phyloP scores from a whole-genome alignment of 169 alveolate species.

The Plasmodium knowlesi region DNA sequence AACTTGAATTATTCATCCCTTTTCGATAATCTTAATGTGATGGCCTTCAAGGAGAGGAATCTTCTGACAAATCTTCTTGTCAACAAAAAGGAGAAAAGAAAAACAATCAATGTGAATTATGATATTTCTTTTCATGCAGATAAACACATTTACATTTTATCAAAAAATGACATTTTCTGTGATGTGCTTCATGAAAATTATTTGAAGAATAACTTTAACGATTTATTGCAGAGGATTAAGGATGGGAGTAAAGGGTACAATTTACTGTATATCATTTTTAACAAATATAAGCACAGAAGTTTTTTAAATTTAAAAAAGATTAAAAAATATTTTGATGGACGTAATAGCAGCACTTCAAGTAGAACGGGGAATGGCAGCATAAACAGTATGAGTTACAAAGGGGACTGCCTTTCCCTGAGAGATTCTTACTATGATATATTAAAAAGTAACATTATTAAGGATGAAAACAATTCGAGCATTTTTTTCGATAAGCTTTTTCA shows the following conservation, averaged over 20 bases:
- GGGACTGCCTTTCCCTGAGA: not conserved
- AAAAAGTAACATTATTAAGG: slow-evolving; percentile 13
- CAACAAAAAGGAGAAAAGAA: slow-evolving; percentile 27
- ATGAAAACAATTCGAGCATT: slow-evolving; percentile 31
- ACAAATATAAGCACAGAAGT: slow-evolving; percentile 60
- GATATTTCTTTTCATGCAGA: slow-evolving; percentile 41
- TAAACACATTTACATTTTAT: slow-evolving; percentile 36
- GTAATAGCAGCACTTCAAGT: not conserved
- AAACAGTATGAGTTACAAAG: not conserved
- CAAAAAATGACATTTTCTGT: slow-evolving; percentile 66
- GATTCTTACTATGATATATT: slow-evolving; percentile 41
- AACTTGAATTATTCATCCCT: slow-evolving; percentile 58
- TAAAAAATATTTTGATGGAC: slow-evolving; percentile 3
- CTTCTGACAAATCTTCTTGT: slow-evolving; percentile 49
- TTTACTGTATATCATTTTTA: slow-evolving; percentile 40
- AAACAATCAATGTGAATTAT: slow-evolving; percentile 64
- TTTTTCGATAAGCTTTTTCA: slow-evolving; percentile 51
- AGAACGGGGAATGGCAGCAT: not conserved
- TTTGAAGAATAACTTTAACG: slow-evolving; percentile 47
- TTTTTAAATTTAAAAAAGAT: slow-evolving; percentile 43
- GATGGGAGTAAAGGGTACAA: slow-evolving; percentile 70
- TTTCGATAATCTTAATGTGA: not conserved
- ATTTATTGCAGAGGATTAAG: slow-evolving; percentile 47
- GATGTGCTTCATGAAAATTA: slow-evolving; percentile 66
- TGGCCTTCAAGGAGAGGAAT: not conserved